A percentile compares a stretch with the other conserved stretches of the same genome.
These are phyloP conservation scores for Myochromella boudieri DNA, from an alignment of 768 basidiomycete genomes.

Conservation along the genomic window DNA sequence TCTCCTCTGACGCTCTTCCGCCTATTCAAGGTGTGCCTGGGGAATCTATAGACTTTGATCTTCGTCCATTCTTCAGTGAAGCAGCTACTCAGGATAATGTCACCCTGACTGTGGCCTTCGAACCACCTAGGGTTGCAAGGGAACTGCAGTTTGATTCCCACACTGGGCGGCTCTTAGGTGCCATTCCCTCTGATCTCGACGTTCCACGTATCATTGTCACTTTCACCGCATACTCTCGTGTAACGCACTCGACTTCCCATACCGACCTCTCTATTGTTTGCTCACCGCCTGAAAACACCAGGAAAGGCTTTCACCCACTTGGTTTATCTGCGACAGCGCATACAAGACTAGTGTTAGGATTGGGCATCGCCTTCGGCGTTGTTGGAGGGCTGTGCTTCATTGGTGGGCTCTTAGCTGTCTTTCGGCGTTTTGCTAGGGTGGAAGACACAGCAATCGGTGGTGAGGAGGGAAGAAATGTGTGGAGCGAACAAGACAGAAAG, in stretches of 20 bases:
- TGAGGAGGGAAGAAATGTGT: constrained; percentile 56
- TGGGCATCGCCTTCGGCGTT: constrained; percentile 61
- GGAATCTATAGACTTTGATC: constrained; percentile 48
- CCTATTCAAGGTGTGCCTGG: constrained; percentile 55
- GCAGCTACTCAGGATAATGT: constrained; percentile 43
- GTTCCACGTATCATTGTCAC: constrained; percentile 45
- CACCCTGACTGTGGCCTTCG: constrained; percentile 53
- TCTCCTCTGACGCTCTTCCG: constrained; percentile 56
- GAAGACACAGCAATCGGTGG: constrained; percentile 61
- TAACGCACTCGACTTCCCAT: constrained; percentile 73
- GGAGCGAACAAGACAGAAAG: constrained; percentile 63
- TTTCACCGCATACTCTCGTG: constrained; percentile 66
- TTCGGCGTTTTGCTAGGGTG: constrained; percentile 56
- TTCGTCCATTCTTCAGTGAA: constrained; percentile 59
- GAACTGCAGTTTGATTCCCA: constrained; percentile 47
- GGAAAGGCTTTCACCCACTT: constrained; percentile 34
- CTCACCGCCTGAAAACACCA: constrained; percentile 34
- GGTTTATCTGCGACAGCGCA: constrained; percentile 44
- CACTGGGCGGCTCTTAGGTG: constrained; percentile 51
- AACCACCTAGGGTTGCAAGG: constrained; percentile 43
- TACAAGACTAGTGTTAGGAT: constrained; percentile 51
- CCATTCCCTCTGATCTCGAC: constrained; percentile 47
- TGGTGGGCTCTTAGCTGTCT: constrained; percentile 50
- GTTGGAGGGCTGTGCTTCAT: constrained; percentile 59
- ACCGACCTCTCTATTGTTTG: constrained; percentile 54